phyloP scores from a whole-genome alignment of 148 eudicot species.

The Fagopyrum esculentum region DNA sequence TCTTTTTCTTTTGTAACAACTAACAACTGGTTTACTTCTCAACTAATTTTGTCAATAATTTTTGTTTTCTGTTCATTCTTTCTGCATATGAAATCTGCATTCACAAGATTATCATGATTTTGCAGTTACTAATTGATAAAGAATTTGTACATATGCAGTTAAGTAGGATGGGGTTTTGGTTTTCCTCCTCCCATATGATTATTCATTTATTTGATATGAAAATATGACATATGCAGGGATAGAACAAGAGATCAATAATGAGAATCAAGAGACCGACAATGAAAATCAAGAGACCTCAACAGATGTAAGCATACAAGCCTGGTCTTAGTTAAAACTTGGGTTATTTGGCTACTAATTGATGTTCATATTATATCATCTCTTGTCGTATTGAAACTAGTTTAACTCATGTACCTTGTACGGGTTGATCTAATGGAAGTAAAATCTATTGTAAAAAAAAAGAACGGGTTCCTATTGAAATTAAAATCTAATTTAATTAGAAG shows the following conservation, averaged over 20 bases:
- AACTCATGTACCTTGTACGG: too few species aligned
- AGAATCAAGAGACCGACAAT: slow-evolving; percentile 14
- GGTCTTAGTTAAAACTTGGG: neutral
- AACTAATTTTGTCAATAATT: neutral
- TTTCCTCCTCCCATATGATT: neutral
- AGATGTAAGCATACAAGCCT: slow-evolving; percentile 30
- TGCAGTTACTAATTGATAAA: neutral
- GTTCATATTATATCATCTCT: neutral
- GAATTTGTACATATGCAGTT: neutral
- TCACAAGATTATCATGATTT: neutral
- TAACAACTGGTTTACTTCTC: neutral
- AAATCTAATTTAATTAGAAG: too few species aligned
- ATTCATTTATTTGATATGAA: neutral
- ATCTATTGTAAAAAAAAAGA: too few species aligned
- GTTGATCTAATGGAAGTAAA: too few species aligned
- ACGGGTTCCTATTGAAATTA: too few species aligned
- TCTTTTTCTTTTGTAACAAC: neutral
- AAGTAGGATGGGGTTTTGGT: neutral
- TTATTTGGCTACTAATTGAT: neutral
- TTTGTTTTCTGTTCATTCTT: neutral
- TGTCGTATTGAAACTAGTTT: neutral
- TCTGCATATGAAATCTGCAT: neutral
- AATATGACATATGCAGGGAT: slow-evolving; percentile 24
- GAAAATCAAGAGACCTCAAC: slow-evolving; percentile 19
- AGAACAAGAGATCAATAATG: slow-evolving; percentile 21